Conservation (phyloP, 768 basidiomycete species). For the Leccinum incarnatum region DNA sequence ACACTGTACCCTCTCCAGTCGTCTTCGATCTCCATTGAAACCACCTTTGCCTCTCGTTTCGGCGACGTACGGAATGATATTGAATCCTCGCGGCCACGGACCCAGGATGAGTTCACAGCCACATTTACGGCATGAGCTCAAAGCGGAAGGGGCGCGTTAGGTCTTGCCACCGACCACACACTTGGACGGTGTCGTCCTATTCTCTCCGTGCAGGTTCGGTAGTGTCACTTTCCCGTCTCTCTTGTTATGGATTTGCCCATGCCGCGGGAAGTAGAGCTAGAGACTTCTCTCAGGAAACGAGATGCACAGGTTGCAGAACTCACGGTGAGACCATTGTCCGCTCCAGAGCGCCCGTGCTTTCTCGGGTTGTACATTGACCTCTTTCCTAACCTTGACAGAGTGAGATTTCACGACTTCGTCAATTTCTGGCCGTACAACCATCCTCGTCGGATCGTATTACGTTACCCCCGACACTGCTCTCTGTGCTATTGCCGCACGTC, state of each 20-base stretch:
- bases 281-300: constrained; percentile 70
- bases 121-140: constrained; percentile 30
- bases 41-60: neutral
- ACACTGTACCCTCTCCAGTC: neutral
- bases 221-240: constrained; percentile 11
- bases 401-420: constrained; percentile 68
- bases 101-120: constrained; percentile 26
- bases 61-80: neutral
- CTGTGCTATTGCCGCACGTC: constrained; percentile 68
- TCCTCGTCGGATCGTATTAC: constrained; percentile 62
- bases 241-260: constrained; percentile 65
- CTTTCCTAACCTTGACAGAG: constrained; percentile 44
- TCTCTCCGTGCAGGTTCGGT: constrained; percentile 13
- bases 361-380: constrained; percentile 19
- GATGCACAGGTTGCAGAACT: constrained; percentile 71
- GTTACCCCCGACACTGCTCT: constrained; percentile 67
- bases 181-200: constrained; percentile 17
- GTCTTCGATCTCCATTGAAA: neutral
- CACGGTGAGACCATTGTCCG: constrained; percentile 49
- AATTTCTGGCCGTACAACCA: constrained; percentile 59
- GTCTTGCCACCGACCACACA: constrained; percentile 33
- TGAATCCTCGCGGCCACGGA: neutral
- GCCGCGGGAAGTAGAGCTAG: constrained; percentile 76
- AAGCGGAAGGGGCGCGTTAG: constrained; percentile 26
- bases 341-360: constrained; percentile 21